Evolutionary conservation across 169 alveolate genomes (phyloP).

Genomic region (Neospora caninum): DNA sequence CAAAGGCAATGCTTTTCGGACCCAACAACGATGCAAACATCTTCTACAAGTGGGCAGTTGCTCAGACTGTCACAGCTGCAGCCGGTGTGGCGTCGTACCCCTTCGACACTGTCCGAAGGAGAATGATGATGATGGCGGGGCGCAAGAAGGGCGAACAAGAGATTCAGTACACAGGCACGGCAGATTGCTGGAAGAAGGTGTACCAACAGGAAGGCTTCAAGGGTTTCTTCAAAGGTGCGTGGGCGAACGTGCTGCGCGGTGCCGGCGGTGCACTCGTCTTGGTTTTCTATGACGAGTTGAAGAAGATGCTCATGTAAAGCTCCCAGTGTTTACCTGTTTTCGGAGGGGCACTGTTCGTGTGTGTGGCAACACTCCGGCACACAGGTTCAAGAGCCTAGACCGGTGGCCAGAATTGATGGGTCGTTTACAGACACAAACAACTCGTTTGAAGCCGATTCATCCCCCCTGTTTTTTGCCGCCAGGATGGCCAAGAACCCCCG

Average conservation of each 20-base stretch:
- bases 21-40: conserved; percentile 84
- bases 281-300: conserved; percentile 95
- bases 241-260: conserved; percentile 96
- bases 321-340: background rate
- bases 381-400: background rate
- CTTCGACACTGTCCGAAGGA: conserved; percentile 95
- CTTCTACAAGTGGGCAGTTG: conserved; percentile 88
- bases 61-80: conserved; percentile 93
- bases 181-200: conserved; percentile 94
- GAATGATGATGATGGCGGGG: conserved; percentile 97
- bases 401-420: background rate
- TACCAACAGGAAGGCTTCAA: conserved; percentile 89
- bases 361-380: background rate
- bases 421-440: too few species aligned
- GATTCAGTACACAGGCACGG: conserved; percentile 89
- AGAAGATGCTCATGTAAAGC: conserved; percentile 68
- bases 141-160: conserved; percentile 86
- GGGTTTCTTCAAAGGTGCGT: conserved; percentile 94
- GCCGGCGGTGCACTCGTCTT: conserved; percentile 97
- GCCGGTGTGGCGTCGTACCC: conserved; percentile 98
- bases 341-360: background rate
- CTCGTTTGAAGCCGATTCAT: too few species aligned
- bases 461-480: background rate
- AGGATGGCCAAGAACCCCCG: too few species aligned
- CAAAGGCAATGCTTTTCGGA: conserved; percentile 90